phyloP scores from a whole-genome alignment of 768 basidiomycete species.

The Tricholoma hemisulphureum region DNA sequence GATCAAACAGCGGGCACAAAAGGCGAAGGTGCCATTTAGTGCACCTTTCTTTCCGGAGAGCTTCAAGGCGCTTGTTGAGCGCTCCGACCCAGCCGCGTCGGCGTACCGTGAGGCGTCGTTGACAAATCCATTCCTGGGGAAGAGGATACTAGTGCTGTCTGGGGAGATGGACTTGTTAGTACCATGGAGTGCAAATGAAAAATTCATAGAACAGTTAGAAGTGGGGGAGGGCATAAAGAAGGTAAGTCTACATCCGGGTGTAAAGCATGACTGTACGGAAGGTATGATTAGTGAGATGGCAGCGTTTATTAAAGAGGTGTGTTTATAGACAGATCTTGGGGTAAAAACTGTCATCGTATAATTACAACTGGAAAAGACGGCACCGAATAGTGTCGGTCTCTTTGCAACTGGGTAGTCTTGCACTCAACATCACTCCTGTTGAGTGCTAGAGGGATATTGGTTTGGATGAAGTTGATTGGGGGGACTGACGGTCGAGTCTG shows the following conservation, averaged over 20 bases:
- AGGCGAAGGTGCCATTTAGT: conserved; percentile 38
- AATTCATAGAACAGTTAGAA: conserved; percentile 55
- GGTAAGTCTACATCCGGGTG: conserved; percentile 50
- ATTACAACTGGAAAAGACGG: not conserved
- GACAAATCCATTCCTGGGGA: conserved; percentile 63
- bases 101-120: conserved; percentile 38
- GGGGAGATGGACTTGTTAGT: conserved; percentile 67
- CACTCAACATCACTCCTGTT: not conserved
- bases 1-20: conserved; percentile 54
- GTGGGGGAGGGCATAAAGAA: conserved; percentile 51
- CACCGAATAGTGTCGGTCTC: not conserved
- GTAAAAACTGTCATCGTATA: no score
- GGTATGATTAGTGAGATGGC: conserved; percentile 56
- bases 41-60: conserved; percentile 60
- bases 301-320: conserved; percentile 28
- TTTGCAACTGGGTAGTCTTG: not conserved
- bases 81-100: conserved; percentile 37
- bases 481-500: not conserved
- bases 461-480: not conserved
- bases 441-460: not conserved
- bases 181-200: conserved; percentile 56
- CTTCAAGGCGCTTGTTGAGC: conserved; percentile 46
- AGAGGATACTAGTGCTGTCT: conserved; percentile 71
- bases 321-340: no score
- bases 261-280: conserved; percentile 61